Evolutionary conservation across 2,329 filamentous ascomycete species (phyloP), one percentile per base, ranked within the genome.

Genomic region (Botryotinia calthae): DNA sequence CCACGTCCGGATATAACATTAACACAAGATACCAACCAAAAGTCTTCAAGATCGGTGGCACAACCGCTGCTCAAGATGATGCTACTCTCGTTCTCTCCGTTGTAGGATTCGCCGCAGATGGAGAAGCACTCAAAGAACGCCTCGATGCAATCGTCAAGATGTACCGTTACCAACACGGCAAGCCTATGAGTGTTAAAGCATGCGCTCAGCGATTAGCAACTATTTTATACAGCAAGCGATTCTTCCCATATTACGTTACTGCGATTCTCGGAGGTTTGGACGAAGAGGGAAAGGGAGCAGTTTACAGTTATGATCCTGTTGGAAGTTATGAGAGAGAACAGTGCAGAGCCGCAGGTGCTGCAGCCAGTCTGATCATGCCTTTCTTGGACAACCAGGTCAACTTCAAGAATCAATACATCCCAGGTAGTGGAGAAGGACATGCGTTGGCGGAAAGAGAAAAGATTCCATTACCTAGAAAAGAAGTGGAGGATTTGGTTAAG

Each of bases 321-420:
- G 96, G 96, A 78, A 97, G 93, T 82, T 99, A 98, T 84, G 96
- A 99, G 87, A 87, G 96, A 77, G 96, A 99, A 85, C 93, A 97
- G 85, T 98, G 95, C 85, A 90, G 95, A 77, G 95, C 96, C 51
- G 96, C 93, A 59, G 96, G 96, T 79, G 95, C 96, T 22, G 95
- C 95, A 31, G 92, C 94, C 71, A 96, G 93, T 80, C 85, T 99
- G 83, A 99, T 99, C 84, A 99, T 98, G 93, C 96, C 96, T 1
- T 99, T 99, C 87, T 85, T 99, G 81, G 96, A 99, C 84, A 99
- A 99, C 83, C 97, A 99, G 85, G 96, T 99, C 86, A 98, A 98
- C 86, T 95, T 95, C 87, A 99, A 98, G 89, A 99, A 99, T 83
- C 95, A 98, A 86, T 97, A 97, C 82, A 87, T 96, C 72, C 94